Evolutionary conservation across 2,329 filamentous ascomycete genomes (phyloP), one percentile per base, ranked within the genome.

Genomic region (Fusarium robinianum): DNA sequence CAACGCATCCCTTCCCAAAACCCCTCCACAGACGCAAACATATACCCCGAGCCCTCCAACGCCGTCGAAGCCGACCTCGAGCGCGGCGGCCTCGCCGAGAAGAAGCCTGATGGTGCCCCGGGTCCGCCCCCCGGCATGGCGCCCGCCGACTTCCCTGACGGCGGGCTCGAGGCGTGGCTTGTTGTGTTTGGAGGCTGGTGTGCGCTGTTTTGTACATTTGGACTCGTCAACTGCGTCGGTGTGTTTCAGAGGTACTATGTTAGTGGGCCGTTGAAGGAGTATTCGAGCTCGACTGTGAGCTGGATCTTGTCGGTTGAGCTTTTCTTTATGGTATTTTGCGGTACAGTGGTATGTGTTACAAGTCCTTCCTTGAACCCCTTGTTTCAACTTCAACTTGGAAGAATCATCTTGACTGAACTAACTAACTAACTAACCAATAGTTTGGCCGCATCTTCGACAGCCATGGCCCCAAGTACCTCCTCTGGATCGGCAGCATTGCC

Each of bases 361-460:
- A n/a, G n/a, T n/a, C n/a, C n/a, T n/a, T n/a, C n/a, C n/a, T n/a
- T n/a, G n/a, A n/a, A n/a, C n/a, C 15, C 4, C 3, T 68, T 21
- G 72, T 33, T 17, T 3, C 6, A 7, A 3, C 5, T 30, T 1
- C 12, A n/a, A 4, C 15, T 7, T 14, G n/a, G n/a, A n/a, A 3
- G 6, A 21, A 15, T 8, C 11, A 15, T 8, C 23, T 4, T 7
- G 15, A 27, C 9, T 31, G 9, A 11, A 15, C 12, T 16, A 30
- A 11, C 35, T 52, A 8, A 52, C 31, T 22, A 17, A 7, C 6
- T 36, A 11, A 9, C 11, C 6, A 40, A 31, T 46, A 65, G 44
- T 82, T 71, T 36, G 85, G 86, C 2, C 79, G 77, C 26, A 32
- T 85, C 8, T 87, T 80, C 55, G 85, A 89, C 63, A 78, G 73